Evolutionary conservation across 192 early-diverging fungal species (phyloP), one percentile per base, ranked within the genome.

Genomic region (Paraglomus brasilianum): DNA sequence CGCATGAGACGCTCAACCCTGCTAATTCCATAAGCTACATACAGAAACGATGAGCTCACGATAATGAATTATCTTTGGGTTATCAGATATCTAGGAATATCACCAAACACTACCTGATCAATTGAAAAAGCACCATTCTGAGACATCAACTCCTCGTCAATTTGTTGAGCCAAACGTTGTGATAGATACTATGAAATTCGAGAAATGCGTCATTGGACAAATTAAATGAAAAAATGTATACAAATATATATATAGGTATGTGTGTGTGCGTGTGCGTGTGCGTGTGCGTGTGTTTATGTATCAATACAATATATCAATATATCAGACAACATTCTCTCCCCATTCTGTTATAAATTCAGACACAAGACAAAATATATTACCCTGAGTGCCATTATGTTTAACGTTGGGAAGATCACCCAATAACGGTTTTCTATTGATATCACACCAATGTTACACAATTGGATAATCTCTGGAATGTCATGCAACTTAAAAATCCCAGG

Each of bases 1-100:
- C 88, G 72, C 94, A 88, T 13, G 96, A 95, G 3, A 94, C 91
- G 78, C 91, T 91, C 4, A 98, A 80, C 5, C 97, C 97, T 39
- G 97, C 97, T 77, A 81, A 72, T 71, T 49, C 63, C 48, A 55
- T 60, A 11, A 51, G 21, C 41, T 22, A 6, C 22, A 17, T n/a
- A 22, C 2, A 44, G 42, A 53, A 21, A 19, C 62, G 4, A 52
- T 7, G 14, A 15, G 14, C 15, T 10, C 0, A 9, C 1, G 41
- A 2, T 50, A 19, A 65, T 36, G 11, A 65, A 62, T 49, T 45
- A 47, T 30, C 19, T 36, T 5, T 6, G 45, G n/a, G 17, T 38
- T 13, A 47, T 13, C 15, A 30, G 47, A 49, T 15, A 50, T 36
- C 19, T 8, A 40, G 36, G 15, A 8, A 8, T 70, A 80, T 83